Evolutionary conservation across 352 stramenopile genomes (phyloP).

Genomic region (Globisporangium alternatum): DNA sequence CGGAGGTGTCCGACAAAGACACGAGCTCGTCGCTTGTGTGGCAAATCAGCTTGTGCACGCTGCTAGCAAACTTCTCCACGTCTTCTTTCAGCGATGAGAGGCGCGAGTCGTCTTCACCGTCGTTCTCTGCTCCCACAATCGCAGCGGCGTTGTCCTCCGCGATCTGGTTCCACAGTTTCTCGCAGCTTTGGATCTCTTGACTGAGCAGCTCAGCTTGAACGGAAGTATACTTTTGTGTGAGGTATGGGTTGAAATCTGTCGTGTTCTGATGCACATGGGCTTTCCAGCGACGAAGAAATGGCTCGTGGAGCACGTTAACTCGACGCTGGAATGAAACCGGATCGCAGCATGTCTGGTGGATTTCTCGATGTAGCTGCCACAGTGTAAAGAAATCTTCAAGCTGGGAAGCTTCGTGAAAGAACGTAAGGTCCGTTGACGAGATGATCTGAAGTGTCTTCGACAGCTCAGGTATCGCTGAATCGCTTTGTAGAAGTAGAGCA

Average conservation of each 20-base stretch:
- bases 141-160: conserved; percentile 33
- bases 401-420: conserved; percentile 53
- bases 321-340: conserved; percentile 20
- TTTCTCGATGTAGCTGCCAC: conserved; percentile 59
- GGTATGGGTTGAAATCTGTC: conserved; percentile 68
- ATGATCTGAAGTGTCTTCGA: conserved; percentile 79
- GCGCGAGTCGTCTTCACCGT: conserved; percentile 37
- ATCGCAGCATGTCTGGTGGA: conserved; percentile 44
- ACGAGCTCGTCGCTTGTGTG: neutral
- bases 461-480: conserved; percentile 22
- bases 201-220: conserved; percentile 48
- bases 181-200: conserved; percentile 46
- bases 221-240: conserved; percentile 53
- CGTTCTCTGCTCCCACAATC: conserved; percentile 23
- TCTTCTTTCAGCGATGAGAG: conserved; percentile 62
- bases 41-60: conserved; percentile 67
- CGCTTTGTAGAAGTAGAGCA: conserved; percentile 33
- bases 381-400: conserved; percentile 58
- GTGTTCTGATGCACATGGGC: conserved; percentile 34
- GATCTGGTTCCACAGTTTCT: conserved; percentile 58
- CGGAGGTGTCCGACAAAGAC: neutral
- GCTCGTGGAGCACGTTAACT: conserved; percentile 25
- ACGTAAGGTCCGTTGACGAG: conserved; percentile 63
- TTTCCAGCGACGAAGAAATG: conserved; percentile 51
- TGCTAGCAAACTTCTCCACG: conserved; percentile 75